Conservation (phyloP, 2,329 filamentous ascomycete species). For the Hypoxylon sp. region DNA sequence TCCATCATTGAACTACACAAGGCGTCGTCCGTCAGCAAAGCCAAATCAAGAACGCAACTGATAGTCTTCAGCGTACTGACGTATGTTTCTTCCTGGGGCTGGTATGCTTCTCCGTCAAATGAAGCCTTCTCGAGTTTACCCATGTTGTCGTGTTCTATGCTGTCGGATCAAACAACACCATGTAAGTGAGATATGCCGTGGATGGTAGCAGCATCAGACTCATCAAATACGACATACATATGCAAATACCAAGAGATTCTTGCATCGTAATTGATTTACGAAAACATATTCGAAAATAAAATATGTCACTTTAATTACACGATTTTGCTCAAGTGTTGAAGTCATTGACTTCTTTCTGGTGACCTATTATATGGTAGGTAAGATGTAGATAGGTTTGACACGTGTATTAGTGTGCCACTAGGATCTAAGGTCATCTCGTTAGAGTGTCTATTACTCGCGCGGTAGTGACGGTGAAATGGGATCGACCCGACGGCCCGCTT, state of each 20-base stretch:
- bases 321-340: conserved; percentile 24
- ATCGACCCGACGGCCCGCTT: too few relatives aligned
- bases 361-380: neutral
- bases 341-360: conserved; percentile 31
- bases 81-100: conserved; percentile 52
- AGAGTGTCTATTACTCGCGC: neutral
- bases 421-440: neutral
- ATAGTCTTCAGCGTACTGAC: conserved; percentile 25
- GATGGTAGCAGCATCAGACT: neutral
- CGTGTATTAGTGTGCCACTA: conserved; percentile 4
- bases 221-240: neutral
- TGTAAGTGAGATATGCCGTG: neutral
- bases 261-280: neutral
- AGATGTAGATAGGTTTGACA: neutral
- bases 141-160: conserved; percentile 15
- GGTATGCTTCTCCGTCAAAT: conserved; percentile 53
- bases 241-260: neutral
- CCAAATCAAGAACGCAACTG: neutral
- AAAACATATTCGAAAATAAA: conserved; percentile 5
- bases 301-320: conserved; percentile 18
- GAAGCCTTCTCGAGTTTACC: conserved; percentile 6
- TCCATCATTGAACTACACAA: conserved; percentile 68
- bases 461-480: neutral
- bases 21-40: neutral
- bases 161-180: neutral